A percentile compares a stretch with the other conserved stretches of the same genome.
These are phyloP conservation scores for Areca catechu DNA, from an alignment of 176 grass and related monocot genomes.

Conservation along the genomic window DNA sequence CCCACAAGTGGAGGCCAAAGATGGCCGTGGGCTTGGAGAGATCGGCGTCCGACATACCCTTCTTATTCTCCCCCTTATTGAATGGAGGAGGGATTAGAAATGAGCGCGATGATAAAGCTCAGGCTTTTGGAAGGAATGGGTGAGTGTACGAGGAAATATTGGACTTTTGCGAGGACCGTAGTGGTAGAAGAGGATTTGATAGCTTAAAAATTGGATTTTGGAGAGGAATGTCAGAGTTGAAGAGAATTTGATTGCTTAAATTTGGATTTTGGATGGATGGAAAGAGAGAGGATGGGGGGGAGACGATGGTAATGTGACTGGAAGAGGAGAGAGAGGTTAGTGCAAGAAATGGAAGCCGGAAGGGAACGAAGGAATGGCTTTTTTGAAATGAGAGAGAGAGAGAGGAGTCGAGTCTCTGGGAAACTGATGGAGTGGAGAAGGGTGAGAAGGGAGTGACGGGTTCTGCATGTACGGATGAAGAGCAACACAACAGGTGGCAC, in stretches of 20 bases:
- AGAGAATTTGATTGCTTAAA: slow-evolving; percentile 30
- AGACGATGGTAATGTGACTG: not conserved
- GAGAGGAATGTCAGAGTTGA: slow-evolving; percentile 6
- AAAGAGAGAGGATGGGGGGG: slow-evolving; percentile 1
- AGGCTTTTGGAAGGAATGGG: slow-evolving; percentile 16
- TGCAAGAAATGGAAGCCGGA: slow-evolving; percentile 5
- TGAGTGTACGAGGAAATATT: slow-evolving; percentile 18
- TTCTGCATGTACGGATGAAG: too few relatives aligned
- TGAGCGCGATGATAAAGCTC: slow-evolving; percentile 6
- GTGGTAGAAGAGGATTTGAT: slow-evolving; percentile 13
- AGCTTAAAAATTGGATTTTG: slow-evolving; percentile 22
- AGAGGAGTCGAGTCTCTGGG: not conserved
- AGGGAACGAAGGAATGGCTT: not conserved
- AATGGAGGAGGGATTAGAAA: slow-evolving; percentile 9
- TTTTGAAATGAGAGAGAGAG: slow-evolving; percentile 19
- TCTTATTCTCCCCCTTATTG: slow-evolving; percentile 3
- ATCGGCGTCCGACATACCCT: slow-evolving; percentile 61
- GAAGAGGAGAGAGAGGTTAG: not conserved
- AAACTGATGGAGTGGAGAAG: too few relatives aligned
- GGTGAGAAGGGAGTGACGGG: too few relatives aligned
- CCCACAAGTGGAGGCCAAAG: slow-evolving; percentile 76
- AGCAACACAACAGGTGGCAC: too few relatives aligned
- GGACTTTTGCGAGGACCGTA: slow-evolving; percentile 14
- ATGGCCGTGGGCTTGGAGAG: slow-evolving; percentile 67
- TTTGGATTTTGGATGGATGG: slow-evolving; percentile 23